These are phyloP conservation scores for Claviceps paspali DNA, from an alignment of 2,329 filamentous ascomycete species.

Conservation along the genomic window DNA sequence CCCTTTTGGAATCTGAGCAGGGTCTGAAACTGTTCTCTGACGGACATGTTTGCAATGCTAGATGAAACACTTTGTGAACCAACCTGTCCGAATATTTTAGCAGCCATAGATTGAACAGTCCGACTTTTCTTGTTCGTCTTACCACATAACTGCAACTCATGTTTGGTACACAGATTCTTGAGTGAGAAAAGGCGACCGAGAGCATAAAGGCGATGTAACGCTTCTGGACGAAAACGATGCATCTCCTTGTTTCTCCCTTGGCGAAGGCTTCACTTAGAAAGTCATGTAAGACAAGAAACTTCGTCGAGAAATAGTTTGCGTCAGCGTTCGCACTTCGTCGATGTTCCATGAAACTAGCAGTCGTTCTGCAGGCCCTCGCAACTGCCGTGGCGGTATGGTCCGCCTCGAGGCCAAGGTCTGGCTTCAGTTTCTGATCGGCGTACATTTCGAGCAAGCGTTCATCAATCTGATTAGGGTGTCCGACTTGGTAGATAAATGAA, in stretches of 20 bases:
- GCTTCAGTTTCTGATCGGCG: neutral
- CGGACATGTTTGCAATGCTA: constrained; percentile 48
- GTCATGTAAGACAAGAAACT: constrained; percentile 48
- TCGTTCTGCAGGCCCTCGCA: neutral
- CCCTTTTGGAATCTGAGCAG: constrained; percentile 50
- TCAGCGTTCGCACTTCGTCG: constrained; percentile 6
- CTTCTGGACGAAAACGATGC: constrained; percentile 78
- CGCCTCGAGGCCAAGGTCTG: neutral
- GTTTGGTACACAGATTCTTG: constrained; percentile 38
- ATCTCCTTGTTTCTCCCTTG: constrained; percentile 33
- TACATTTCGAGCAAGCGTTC: neutral
- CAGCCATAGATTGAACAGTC: neutral
- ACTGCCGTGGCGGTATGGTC: neutral
- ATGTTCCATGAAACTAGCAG: neutral
- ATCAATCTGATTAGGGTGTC: neutral
- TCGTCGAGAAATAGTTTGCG: constrained; percentile 45
- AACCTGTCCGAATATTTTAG: constrained; percentile 11
- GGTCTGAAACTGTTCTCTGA: constrained; percentile 58
- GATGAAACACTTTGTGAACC: constrained; percentile 16
- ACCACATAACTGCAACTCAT: constrained; percentile 50
- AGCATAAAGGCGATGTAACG: constrained; percentile 65
- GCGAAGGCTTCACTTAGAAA: constrained; percentile 52
- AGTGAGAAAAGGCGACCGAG: constrained; percentile 46
- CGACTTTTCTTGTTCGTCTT: constrained; percentile 9
- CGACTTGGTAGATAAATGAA: constrained; percentile 27